phyloP scores from a whole-genome alignment of 2,329 filamentous ascomycete genomes.

The Fusarium sp. region DNA sequence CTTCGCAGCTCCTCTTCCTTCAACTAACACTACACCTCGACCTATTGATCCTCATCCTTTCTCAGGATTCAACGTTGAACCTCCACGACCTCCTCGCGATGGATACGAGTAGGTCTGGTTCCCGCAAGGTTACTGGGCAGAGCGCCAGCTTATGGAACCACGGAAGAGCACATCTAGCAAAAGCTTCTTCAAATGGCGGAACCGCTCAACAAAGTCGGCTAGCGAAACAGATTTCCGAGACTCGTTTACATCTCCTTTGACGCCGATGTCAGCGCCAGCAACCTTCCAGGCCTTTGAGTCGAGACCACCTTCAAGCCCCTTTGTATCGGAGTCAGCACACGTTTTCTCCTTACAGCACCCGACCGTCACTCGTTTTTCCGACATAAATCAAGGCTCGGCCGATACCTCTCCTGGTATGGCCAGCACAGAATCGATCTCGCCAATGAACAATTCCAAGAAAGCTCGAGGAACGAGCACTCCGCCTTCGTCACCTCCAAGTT shows the following conservation, averaged over 20 bases:
- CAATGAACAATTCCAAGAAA: neutral
- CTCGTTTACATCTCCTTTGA: conserved; percentile 45
- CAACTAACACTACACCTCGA: conserved; percentile 11
- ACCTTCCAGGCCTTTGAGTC: conserved; percentile 28
- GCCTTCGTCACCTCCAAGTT: conserved; percentile 6
- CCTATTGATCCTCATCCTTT: neutral
- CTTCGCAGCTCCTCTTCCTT: conserved; percentile 15
- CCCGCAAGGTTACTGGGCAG: conserved; percentile 73
- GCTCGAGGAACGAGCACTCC: neutral
- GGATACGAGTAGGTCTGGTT: conserved; percentile 75
- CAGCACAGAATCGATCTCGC: conserved; percentile 13
- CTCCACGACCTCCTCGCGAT: conserved; percentile 66
- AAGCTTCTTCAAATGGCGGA: conserved; percentile 59
- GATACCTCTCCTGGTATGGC: neutral
- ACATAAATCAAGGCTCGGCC: conserved; percentile 15
- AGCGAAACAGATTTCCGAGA: conserved; percentile 52
- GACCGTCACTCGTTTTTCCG: conserved; percentile 15
- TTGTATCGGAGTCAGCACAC: conserved; percentile 62
- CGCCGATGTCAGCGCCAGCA: conserved; percentile 38
- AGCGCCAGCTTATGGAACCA: conserved; percentile 57
- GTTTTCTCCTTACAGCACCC: conserved; percentile 62
- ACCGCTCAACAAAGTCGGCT: conserved; percentile 55
- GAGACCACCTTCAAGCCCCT: conserved; percentile 56
- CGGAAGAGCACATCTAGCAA: conserved; percentile 53
- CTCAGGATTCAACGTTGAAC: conserved; percentile 59